phyloP scores from a whole-genome alignment of 106 monocot species.

The Acorus gramineus region DNA sequence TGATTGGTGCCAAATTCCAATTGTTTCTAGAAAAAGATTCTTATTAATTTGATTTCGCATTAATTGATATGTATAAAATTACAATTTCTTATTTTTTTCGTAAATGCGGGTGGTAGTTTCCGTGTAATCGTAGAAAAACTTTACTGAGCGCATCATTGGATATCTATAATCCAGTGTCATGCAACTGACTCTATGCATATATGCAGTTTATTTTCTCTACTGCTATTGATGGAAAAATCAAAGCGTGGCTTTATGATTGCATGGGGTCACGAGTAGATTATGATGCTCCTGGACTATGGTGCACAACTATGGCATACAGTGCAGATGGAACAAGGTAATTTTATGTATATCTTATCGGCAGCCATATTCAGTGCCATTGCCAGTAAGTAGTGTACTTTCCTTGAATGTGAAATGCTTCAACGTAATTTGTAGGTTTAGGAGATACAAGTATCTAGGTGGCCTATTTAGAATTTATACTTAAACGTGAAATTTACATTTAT shows the following conservation, averaged over 20 bases:
- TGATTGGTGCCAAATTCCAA: background rate
- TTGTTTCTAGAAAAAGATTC: too few relatives aligned
- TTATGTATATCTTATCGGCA: background rate
- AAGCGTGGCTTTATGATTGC: slow-evolving; percentile 94
- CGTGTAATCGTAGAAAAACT: too few relatives aligned
- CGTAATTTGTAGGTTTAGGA: too few relatives aligned
- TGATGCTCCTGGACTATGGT: slow-evolving; percentile 90
- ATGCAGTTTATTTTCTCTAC: slow-evolving; percentile 93
- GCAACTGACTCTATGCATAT: slow-evolving; percentile 1
- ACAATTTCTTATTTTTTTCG: too few relatives aligned
- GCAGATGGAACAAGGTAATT: slow-evolving; percentile 80
- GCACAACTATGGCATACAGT: slow-evolving; percentile 95
- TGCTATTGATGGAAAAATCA: slow-evolving; percentile 89
- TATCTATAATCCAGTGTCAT: background rate
- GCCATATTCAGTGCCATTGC: background rate
- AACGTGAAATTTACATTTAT: too few relatives aligned
- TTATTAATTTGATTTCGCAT: too few relatives aligned
- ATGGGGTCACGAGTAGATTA: slow-evolving; percentile 85
- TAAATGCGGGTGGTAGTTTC: too few relatives aligned
- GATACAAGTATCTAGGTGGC: background rate
- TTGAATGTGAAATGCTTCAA: too few relatives aligned
- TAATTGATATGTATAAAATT: too few relatives aligned
- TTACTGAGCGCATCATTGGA: too few relatives aligned
- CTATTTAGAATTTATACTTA: slow-evolving; percentile 1
- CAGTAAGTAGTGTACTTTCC: too few relatives aligned